Conservation (phyloP, 345 rosid genomes). For the Citrus mangshanensis region DNA sequence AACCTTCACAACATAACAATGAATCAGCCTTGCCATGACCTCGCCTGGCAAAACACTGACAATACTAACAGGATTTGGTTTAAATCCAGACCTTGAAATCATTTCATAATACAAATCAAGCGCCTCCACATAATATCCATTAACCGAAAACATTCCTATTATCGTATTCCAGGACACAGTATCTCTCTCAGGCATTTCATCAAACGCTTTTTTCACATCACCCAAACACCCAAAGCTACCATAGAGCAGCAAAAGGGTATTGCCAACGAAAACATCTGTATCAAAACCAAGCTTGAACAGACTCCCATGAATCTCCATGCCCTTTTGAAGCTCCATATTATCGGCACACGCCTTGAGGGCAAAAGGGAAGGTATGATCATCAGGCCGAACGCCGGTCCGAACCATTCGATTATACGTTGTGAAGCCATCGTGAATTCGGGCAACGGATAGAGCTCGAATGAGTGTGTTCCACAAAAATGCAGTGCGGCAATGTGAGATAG, state of each 20-base stretch:
- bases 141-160: slow-evolving; percentile 32
- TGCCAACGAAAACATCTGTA: slow-evolving; percentile 36
- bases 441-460: slow-evolving; percentile 35
- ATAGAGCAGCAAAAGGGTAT: slow-evolving; percentile 39
- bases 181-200: slow-evolving; percentile 52
- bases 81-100: slow-evolving; percentile 28
- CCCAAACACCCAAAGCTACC: slow-evolving; percentile 25
- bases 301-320: slow-evolving; percentile 57
- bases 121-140: slow-evolving; percentile 31
- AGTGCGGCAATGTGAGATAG: slow-evolving; percentile 29
- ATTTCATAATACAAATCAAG: slow-evolving; percentile 28
- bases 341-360: slow-evolving; percentile 44
- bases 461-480: slow-evolving; percentile 54
- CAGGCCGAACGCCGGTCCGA: slow-evolving; percentile 36
- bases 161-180: slow-evolving; percentile 41
- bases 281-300: slow-evolving; percentile 50
- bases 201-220: slow-evolving; percentile 32
- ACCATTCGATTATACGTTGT: slow-evolving; percentile 38
- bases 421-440: slow-evolving; percentile 26
- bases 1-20: slow-evolving; percentile 32
- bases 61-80: slow-evolving; percentile 35
- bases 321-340: slow-evolving; percentile 35
- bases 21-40: slow-evolving; percentile 33
- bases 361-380: slow-evolving; percentile 50
- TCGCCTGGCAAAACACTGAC: slow-evolving; percentile 42